Conservation (phyloP, 2,329 filamentous ascomycete genomes). For the Phialemonium atrogriseum region DNA sequence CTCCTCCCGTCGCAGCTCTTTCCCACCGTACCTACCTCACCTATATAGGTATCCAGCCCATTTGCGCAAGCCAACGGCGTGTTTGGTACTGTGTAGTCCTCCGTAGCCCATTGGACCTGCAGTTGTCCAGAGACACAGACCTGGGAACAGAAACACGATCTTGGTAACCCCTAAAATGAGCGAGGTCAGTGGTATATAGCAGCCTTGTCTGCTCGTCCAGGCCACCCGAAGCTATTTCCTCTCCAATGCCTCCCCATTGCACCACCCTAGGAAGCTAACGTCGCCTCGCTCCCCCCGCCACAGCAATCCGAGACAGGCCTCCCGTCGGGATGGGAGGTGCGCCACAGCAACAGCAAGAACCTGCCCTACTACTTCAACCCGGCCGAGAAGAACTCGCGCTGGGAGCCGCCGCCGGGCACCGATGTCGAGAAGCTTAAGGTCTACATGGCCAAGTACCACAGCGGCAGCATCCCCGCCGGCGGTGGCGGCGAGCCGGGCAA, state of each 20-base stretch:
- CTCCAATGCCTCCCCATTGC: not conserved
- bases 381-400: constrained; percentile 77
- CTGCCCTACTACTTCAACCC: constrained; percentile 98
- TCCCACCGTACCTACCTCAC: no score
- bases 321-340: constrained; percentile 85
- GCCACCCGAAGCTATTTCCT: no score
- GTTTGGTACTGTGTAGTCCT: no score
- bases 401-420: constrained; percentile 84
- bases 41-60: no score
- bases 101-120: no score
- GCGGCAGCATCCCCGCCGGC: constrained; percentile 36
- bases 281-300: constrained; percentile 1
- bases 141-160: no score
- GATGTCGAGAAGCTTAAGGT: constrained; percentile 87
- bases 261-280: constrained; percentile 2
- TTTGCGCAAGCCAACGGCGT: no score
- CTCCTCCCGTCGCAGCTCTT: no score
- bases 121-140: no score
- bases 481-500: constrained; percentile 50
- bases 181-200: not conserved
- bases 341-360: constrained; percentile 96
- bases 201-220: no score
- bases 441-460: constrained; percentile 89
- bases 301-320: constrained; percentile 60
- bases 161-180: not conserved